Conservation (phyloP, 2,329 filamentous ascomycete species). For the Colletotrichum gloeosporioides region DNA sequence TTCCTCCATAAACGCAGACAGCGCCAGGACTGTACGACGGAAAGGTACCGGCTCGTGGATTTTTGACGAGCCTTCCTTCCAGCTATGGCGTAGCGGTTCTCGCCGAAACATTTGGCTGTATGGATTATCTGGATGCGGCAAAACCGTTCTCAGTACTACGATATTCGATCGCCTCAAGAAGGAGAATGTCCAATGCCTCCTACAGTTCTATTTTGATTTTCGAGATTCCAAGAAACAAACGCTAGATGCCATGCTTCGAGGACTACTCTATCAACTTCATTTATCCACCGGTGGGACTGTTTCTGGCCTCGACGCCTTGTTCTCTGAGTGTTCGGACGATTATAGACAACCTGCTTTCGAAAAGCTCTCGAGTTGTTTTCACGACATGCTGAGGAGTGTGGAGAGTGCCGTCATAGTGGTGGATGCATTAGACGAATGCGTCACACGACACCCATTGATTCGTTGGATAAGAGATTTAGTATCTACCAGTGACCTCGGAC, state of each 20-base stretch:
- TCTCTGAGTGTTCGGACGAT: no score
- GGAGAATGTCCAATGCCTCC: not conserved
- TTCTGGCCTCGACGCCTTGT: not conserved
- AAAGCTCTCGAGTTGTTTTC: not conserved
- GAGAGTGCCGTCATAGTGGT: not conserved
- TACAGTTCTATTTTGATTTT: not conserved
- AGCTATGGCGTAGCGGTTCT: not conserved
- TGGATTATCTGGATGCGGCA: not conserved
- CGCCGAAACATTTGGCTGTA: not conserved
- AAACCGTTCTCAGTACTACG: not conserved
- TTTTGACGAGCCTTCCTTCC: not conserved
- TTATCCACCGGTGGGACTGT: no score
- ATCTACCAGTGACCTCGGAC: not conserved
- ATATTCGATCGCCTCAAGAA: not conserved
- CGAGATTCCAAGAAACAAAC: not conserved
- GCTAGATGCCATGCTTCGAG: not conserved
- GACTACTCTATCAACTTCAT: not conserved
- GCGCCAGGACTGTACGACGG: not conserved
- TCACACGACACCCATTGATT: not conserved
- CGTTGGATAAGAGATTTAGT: not conserved
- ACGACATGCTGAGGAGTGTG: not conserved
- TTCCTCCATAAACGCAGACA: not conserved
- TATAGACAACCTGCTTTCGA: not conserved
- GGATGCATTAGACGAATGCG: not conserved
- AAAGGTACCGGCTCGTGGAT: not conserved